Conservation (phyloP, 2,329 filamentous ascomycete genomes). For the Didymella pomorum region DNA sequence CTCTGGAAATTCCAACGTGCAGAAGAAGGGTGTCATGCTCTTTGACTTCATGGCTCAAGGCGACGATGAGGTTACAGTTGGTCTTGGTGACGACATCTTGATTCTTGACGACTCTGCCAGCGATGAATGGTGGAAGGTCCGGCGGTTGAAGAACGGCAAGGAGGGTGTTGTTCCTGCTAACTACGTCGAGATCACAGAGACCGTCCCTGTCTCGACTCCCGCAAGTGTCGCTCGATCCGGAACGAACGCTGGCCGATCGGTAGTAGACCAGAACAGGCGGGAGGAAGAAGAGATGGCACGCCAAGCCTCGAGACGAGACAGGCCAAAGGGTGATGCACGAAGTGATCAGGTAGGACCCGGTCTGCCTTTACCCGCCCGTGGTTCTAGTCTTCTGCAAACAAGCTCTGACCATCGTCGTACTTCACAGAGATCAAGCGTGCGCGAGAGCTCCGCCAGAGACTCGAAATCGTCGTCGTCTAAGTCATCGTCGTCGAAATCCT, state of each 20-base stretch:
- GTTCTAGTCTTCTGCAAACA: constrained; percentile 76
- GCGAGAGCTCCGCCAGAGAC: constrained; percentile 69
- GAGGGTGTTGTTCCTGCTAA: constrained; percentile 97
- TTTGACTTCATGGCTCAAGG: constrained; percentile 98
- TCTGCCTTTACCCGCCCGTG: constrained; percentile 77
- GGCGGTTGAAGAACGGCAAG: constrained; percentile 86
- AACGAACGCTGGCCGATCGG: constrained; percentile 68
- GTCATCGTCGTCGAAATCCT: constrained; percentile 52
- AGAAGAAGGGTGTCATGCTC: constrained; percentile 84
- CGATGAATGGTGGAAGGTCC: constrained; percentile 98
- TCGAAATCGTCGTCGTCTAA: constrained; percentile 54
- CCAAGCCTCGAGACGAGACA: constrained; percentile 75
- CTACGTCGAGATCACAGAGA: constrained; percentile 88
- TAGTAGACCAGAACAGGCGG: constrained; percentile 76
- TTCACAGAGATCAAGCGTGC: constrained; percentile 75
- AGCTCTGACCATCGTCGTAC: constrained; percentile 71
- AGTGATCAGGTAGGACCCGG: constrained; percentile 78
- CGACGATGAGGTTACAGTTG: constrained; percentile 94
- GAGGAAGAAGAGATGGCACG: constrained; percentile 87
- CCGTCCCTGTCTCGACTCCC: constrained; percentile 61
- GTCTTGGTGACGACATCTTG: constrained; percentile 87
- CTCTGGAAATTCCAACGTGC: constrained; percentile 64
- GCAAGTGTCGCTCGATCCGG: constrained; percentile 61
- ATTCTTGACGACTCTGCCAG: constrained; percentile 90
- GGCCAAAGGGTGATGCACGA: constrained; percentile 59